Conservation (phyloP, 179 eudicot genomes). For the Gypsophila paniculata region DNA sequence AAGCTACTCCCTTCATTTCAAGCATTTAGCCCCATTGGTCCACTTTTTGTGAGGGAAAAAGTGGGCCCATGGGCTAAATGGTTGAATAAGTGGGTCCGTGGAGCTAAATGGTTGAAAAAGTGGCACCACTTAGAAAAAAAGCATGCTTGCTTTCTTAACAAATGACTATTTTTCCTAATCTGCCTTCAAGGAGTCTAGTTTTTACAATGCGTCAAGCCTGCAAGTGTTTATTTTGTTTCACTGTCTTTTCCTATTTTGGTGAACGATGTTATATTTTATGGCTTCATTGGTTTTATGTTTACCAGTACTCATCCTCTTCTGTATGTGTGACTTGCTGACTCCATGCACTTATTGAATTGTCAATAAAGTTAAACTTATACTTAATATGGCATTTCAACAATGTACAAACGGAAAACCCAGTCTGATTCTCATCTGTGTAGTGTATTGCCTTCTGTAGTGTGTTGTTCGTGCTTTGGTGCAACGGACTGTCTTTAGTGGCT, state of each 20-base stretch:
- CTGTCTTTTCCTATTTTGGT: not conserved
- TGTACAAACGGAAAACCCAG: not conserved
- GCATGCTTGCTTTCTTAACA: not conserved
- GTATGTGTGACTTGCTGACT: not conserved
- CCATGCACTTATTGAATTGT: not conserved
- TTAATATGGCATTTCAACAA: not conserved
- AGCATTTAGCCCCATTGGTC: no score
- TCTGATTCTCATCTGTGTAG: constrained; percentile 2
- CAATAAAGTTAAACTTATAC: not conserved
- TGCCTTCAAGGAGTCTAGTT: not conserved
- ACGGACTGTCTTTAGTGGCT: constrained; percentile 29
- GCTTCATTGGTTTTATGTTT: not conserved
- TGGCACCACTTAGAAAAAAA: not conserved
- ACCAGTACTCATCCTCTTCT: not conserved
- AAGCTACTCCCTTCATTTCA: not conserved
- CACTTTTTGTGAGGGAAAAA: no score
- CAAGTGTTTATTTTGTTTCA: not conserved
- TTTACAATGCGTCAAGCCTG: not conserved
- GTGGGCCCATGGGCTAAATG: no score
- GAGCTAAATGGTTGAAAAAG: no score
- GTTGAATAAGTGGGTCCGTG: no score
- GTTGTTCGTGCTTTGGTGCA: constrained; percentile 53
- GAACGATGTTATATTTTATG: not conserved
- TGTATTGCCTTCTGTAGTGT: constrained; percentile 44
- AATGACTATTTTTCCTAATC: not conserved